Conservation (phyloP, 73 alveolate species). For the Loxodes magnus region DNA sequence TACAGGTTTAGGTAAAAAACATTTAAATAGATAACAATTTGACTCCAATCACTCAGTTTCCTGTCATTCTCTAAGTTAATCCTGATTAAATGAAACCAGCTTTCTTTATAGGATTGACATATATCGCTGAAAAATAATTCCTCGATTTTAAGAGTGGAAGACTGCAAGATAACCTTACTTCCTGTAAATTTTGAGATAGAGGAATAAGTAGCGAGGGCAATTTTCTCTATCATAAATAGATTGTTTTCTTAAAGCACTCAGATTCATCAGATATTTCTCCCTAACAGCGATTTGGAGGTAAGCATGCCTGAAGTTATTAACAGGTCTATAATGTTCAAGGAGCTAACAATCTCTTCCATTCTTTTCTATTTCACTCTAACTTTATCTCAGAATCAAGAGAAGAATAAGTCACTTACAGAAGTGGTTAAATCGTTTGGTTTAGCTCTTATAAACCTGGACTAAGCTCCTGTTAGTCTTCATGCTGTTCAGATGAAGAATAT, state of each 20-base stretch:
- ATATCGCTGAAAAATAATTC: neutral
- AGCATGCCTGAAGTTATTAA: neutral
- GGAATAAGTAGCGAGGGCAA: conserved; percentile 2
- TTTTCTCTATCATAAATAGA: no score
- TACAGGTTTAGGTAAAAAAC: conserved; percentile 15
- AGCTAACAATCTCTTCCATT: neutral
- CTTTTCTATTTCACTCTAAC: conserved; percentile 3
- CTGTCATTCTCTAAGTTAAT: conserved; percentile 30
- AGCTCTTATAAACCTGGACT: conserved; percentile 55
- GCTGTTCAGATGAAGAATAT: conserved; percentile 51
- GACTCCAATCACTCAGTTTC: conserved; percentile 20
- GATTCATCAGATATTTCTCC: no score
- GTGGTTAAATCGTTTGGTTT: conserved; percentile 57
- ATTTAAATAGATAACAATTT: conserved; percentile 43
- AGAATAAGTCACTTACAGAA: conserved; percentile 24
- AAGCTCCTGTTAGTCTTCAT: conserved; percentile 56
- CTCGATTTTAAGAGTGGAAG: neutral
- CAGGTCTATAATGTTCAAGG: neutral
- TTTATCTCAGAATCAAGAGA: conserved; percentile 15
- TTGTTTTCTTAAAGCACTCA: no score
- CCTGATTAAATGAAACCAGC: neutral
- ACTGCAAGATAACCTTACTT: neutral
- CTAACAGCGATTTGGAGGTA: neutral
- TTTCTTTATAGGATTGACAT: neutral
- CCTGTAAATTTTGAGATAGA: conserved; percentile 6